Percentiles rank a stretch among this genome's conserved stretches.
Conservation (phyloP, 2,329 filamentous ascomycete species). For the Penicillium concentricum region DNA sequence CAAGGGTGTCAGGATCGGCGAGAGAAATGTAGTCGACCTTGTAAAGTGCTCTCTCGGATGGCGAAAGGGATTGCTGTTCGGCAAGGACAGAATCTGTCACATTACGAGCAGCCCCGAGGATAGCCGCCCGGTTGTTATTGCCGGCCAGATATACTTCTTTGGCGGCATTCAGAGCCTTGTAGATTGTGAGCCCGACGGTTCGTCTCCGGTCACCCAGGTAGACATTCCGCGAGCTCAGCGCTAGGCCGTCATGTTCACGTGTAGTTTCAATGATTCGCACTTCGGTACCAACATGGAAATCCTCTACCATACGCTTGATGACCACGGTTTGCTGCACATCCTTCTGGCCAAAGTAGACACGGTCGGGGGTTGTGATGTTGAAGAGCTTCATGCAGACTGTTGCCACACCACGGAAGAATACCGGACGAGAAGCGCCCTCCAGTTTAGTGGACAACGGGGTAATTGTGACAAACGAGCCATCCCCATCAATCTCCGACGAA, state of each 20-base stretch:
- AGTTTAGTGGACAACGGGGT: conserved; percentile 78
- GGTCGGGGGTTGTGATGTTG: conserved; percentile 74
- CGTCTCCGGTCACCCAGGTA: conserved; percentile 79
- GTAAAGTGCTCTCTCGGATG: conserved; percentile 65
- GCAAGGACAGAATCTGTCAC: conserved; percentile 57
- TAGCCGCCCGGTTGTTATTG: conserved; percentile 57
- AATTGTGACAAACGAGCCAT: conserved; percentile 87
- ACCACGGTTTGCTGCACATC: conserved; percentile 95
- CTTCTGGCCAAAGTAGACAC: conserved; percentile 94
- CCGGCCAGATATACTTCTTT: conserved; percentile 63
- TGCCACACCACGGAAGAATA: conserved; percentile 94
- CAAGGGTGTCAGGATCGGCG: conserved; percentile 78
- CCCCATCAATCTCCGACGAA: conserved; percentile 67
- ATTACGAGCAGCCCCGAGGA: conserved; percentile 69
- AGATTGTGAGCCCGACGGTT: conserved; percentile 69
- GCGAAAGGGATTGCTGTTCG: conserved; percentile 62
- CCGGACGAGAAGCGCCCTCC: conserved; percentile 81
- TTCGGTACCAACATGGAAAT: conserved; percentile 76
- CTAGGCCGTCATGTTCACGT: conserved; percentile 77
- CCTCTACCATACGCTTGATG: conserved; percentile 79
- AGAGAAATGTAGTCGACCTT: conserved; percentile 92
- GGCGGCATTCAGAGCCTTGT: conserved; percentile 66
- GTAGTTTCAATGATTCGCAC: conserved; percentile 73
- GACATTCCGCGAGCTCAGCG: conserved; percentile 89
- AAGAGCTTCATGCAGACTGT: conserved; percentile 96